Base-by-base conservation (phyloP, 495 filamentous ascomycete genomes). In the Hypoxylon lenormandii region DNA sequence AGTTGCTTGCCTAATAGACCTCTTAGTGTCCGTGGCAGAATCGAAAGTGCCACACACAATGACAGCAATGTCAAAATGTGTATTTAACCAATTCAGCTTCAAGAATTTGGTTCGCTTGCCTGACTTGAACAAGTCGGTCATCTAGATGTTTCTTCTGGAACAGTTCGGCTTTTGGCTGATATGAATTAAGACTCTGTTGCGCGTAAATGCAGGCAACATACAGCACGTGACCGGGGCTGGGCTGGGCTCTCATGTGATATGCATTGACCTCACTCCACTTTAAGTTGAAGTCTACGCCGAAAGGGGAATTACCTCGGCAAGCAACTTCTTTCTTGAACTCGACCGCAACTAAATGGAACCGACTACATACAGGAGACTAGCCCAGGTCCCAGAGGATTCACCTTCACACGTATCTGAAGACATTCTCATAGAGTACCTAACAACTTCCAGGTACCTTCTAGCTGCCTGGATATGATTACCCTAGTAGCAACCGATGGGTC, bases 221-320 rank as follows among this genome's bases (percentile, higher is more conserved):
- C 21, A 2, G 8, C 52, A 43, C 37, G 52, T 55, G 37, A 19
- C n/a, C n/a, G n/a, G n/a, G n/a, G n/a, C n/a, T n/a, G n/a, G n/a
- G n/a, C n/a, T n/a, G n/a, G n/a, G n/a, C 10, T 22, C 4, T 16
- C 47, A 50, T 26, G 47, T 50, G 47, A 50, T 33, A 15, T 16
- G n/a, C 23, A 8, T 10, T 33, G 26, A 37, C 50, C 30, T 38
- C 30, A 11, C 8, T 11, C 16, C 28, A 51, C 28, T 36, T 16
- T 50, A 26, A 18, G 48, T 16, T 22, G 3, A 38, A 43, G 16
- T 1, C 28, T 38, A 53, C 23, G 50, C 50, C 50, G 37, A 55
- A 55, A 28, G 37, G 28, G 36, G 16, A 26, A 21, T 43, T 54
- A 26, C 51, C 51, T 54, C 51, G 51, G 51, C 36, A 54, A 19